Percentiles rank a stretch among this genome's conserved stretches.
Conservation (phyloP, 2,329 filamentous ascomycete species). For the Paecilomyces dactylethromorphus region DNA sequence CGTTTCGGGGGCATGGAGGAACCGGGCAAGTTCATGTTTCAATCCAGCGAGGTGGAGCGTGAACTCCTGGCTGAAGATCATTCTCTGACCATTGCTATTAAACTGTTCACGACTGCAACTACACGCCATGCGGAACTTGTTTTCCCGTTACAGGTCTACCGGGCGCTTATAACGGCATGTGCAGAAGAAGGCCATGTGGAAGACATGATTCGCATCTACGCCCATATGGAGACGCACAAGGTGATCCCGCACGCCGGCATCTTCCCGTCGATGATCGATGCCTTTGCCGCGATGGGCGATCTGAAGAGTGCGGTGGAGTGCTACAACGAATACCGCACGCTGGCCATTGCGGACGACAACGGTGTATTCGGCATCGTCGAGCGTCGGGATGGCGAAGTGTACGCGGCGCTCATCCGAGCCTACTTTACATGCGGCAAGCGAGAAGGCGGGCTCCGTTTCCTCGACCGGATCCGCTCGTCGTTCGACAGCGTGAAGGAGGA, state of each 20-base stretch:
- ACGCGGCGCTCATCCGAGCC: slow-evolving; percentile 84
- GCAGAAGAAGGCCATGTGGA: slow-evolving; percentile 72
- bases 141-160: slow-evolving; percentile 78
- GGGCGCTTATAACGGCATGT: slow-evolving; percentile 78
- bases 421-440: slow-evolving; percentile 77
- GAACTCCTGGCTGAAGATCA: slow-evolving; percentile 83
- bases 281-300: slow-evolving; percentile 76
- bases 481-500: slow-evolving; percentile 41
- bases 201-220: slow-evolving; percentile 85
- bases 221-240: slow-evolving; percentile 78
- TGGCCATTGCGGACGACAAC: slow-evolving; percentile 78
- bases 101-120: slow-evolving; percentile 74
- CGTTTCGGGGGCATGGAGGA: slow-evolving; percentile 83
- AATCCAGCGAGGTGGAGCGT: slow-evolving; percentile 79
- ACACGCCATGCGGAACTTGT: slow-evolving; percentile 51
- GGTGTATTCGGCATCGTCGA: slow-evolving; percentile 62
- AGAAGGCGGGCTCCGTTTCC: slow-evolving; percentile 77
- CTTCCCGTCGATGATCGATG: slow-evolving; percentile 92
- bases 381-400: slow-evolving; percentile 75
- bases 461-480: slow-evolving; percentile 65
- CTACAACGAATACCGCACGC: slow-evolving; percentile 87
- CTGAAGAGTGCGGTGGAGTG: slow-evolving; percentile 83
- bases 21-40: slow-evolving; percentile 78
- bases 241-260: slow-evolving; percentile 71
- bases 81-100: slow-evolving; percentile 75